phyloP scores from a whole-genome alignment of 805 yeast species.

The Nakazawaea holstii region DNA sequence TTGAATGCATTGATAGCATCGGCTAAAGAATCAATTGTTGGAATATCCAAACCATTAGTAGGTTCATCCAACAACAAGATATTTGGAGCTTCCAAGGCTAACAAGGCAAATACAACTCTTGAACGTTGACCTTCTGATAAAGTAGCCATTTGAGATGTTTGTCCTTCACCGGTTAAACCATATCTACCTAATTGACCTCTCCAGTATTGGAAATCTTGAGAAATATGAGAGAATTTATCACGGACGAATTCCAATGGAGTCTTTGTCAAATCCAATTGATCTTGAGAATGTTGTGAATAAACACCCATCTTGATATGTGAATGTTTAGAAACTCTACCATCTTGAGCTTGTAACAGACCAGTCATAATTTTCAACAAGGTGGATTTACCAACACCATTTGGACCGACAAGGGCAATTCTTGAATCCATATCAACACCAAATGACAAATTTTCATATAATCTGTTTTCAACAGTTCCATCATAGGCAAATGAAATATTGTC shows the following conservation, averaged over 20 bases:
- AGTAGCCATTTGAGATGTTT: constrained; percentile 98
- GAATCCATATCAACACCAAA: constrained; percentile 99
- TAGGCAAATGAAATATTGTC: constrained; percentile 93
- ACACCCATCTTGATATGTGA: constrained; percentile 98
- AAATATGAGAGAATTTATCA: constrained; percentile 81
- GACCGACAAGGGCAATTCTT: constrained; percentile 95
- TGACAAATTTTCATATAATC: constrained; percentile 83
- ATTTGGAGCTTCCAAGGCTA: constrained; percentile 94
- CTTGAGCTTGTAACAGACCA: constrained; percentile 84
- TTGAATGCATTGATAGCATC: constrained; percentile 90
- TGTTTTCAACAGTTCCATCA: constrained; percentile 76
- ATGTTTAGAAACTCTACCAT: constrained; percentile 95
- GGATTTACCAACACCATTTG: constrained; percentile 98
- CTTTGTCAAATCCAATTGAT: constrained; percentile 93
- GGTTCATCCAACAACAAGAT: constrained; percentile 96
- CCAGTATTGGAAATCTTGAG: constrained; percentile 99
- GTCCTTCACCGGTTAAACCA: constrained; percentile 98
- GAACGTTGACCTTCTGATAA: constrained; percentile 99
- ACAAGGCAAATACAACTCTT: constrained; percentile 93
- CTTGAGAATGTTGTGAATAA: constrained; percentile 98
- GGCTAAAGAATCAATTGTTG: constrained; percentile 96
- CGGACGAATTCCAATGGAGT: constrained; percentile 96
- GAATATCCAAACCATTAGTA: constrained; percentile 98
- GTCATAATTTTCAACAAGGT: constrained; percentile 95
- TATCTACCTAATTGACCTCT: constrained; percentile 97